Evolutionary conservation across 345 rosid genomes (phyloP).

Genomic region (Eutrema japonicum): DNA sequence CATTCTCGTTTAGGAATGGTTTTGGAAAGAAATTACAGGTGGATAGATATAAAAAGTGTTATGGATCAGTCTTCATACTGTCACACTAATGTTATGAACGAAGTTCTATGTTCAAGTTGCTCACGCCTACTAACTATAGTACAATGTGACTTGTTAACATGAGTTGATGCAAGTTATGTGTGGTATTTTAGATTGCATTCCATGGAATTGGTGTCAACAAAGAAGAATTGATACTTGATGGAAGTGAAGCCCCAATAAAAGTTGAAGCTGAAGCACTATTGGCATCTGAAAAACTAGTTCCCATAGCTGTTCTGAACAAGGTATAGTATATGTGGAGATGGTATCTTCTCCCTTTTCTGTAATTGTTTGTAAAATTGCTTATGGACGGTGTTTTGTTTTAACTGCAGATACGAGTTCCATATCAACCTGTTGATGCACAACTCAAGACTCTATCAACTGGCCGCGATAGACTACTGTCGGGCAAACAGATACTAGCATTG

Average conservation of each 20-base stretch:
- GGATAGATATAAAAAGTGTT: slow-evolving; percentile 1
- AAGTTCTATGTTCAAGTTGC: slow-evolving; percentile 26
- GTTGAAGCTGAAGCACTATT: slow-evolving; percentile 80
- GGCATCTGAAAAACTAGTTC: slow-evolving; percentile 76
- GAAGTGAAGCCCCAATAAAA: slow-evolving; percentile 94
- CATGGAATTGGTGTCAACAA: slow-evolving; percentile 81
- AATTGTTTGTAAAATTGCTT: slow-evolving; percentile 31
- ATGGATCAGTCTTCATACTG: slow-evolving; percentile 9
- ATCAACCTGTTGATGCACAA: slow-evolving; percentile 80
- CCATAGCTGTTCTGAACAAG: slow-evolving; percentile 80
- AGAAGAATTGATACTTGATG: slow-evolving; percentile 87
- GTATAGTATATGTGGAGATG: slow-evolving; percentile 47
- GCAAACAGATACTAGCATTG: slow-evolving; percentile 86
- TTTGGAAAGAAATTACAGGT: slow-evolving; percentile 8
- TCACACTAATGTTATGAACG: slow-evolving; percentile 1
- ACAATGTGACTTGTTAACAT: slow-evolving; percentile 16
- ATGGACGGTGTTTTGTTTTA: slow-evolving; percentile 18
- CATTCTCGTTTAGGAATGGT: slow-evolving; percentile 6
- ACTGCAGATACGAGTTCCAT: slow-evolving; percentile 79
- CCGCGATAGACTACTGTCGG: slow-evolving; percentile 92
- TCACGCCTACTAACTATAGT: slow-evolving; percentile 14
- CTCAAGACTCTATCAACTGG: slow-evolving; percentile 64
- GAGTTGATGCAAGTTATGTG: slow-evolving; percentile 31
- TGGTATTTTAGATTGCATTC: slow-evolving; percentile 62
- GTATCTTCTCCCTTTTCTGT: slow-evolving; percentile 22